Base-by-base conservation (phyloP, 495 filamentous ascomycete species). In the Trichoderma parareesei region DNA sequence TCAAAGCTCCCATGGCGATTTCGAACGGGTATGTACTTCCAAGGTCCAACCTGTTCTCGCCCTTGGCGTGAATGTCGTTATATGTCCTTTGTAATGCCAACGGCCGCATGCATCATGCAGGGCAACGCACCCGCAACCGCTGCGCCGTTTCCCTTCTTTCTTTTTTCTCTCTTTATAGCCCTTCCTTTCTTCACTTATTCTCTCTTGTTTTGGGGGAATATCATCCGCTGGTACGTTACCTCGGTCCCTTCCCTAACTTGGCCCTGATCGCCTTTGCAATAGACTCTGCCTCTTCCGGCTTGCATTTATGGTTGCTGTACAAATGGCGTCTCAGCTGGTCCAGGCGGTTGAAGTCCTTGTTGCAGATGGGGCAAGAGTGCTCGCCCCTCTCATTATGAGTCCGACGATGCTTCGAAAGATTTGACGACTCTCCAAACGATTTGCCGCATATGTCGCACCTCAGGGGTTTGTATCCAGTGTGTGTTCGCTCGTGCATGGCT, bases 401-500 rank as follows among this genome's bases (percentile, higher is more conserved):
- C 44, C 78, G 79, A 42, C 78, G 76, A 62, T 82, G 78, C 63
- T 85, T 82, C 65, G 81, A 78, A 43, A 84, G 69, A 70, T 85
- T 82, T n/a, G 79, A 85, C 11, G 81, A 84, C 64, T 85, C 82
- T 62, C 78, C 76, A 64, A 85, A 85, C 7, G 70, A 65, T 64
- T 80, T 81, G 46, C 76, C 75, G 65, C 82, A 85, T 20, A 77
- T 71, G 0, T 76, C 71, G 65, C 81, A 83, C 43, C 71, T 66
- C 1, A 84, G 71, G 0, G 81, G 81, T 60, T 82, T 85, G 18
- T 74, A 72, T 13, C 66, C 62, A 11, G 64, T 84, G 63, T 87
- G 83, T 40, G 77, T 81, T 64, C 79, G 79, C 71, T 77, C 78
- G 67, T 82, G 85, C 78, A 82, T 86, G n/a, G 79, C 82, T 85